phyloP scores from a whole-genome alignment of 1,139 yeast species.

The Blastobotrys buckinghamii region DNA sequence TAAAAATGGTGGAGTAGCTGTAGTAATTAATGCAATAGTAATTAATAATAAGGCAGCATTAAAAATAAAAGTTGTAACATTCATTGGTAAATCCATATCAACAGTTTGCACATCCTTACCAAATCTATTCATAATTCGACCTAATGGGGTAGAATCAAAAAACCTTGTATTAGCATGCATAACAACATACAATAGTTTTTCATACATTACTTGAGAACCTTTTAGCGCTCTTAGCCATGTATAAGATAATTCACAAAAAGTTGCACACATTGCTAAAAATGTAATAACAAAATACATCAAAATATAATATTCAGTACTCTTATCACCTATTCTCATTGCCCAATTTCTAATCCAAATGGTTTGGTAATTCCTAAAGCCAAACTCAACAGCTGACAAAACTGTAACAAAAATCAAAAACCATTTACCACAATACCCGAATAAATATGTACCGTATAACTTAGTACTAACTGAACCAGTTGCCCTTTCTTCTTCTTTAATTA shows the following conservation, averaged over 20 bases:
- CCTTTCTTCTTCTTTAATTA: constrained; percentile 77
- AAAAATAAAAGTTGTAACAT: constrained; percentile 64
- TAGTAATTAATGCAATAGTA: constrained; percentile 64
- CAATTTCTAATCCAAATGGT: constrained; percentile 73
- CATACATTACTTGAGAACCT: constrained; percentile 75
- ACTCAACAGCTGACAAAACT: constrained; percentile 17
- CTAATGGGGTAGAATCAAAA: constrained; percentile 92
- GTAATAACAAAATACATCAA: constrained; percentile 60
- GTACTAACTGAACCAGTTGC: constrained; percentile 75
- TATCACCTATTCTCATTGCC: constrained; percentile 62
- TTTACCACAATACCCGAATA: constrained; percentile 34
- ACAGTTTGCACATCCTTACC: constrained; percentile 92
- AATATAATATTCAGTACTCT: constrained; percentile 38
- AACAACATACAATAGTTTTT: constrained; percentile 55
- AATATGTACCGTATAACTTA: constrained; percentile 64
- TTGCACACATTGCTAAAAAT: constrained; percentile 43
- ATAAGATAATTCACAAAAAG: neutral
- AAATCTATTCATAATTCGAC: constrained; percentile 86
- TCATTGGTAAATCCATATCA: constrained; percentile 88
- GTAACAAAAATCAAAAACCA: constrained; percentile 38
- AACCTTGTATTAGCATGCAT: constrained; percentile 74
- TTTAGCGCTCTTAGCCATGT: constrained; percentile 34
- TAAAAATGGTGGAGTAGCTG: constrained; percentile 55
- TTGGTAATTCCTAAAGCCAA: constrained; percentile 50
- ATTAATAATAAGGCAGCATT: constrained; percentile 63